Base-by-base conservation (phyloP, 257 asterid species). In the Paulownia fortunei region DNA sequence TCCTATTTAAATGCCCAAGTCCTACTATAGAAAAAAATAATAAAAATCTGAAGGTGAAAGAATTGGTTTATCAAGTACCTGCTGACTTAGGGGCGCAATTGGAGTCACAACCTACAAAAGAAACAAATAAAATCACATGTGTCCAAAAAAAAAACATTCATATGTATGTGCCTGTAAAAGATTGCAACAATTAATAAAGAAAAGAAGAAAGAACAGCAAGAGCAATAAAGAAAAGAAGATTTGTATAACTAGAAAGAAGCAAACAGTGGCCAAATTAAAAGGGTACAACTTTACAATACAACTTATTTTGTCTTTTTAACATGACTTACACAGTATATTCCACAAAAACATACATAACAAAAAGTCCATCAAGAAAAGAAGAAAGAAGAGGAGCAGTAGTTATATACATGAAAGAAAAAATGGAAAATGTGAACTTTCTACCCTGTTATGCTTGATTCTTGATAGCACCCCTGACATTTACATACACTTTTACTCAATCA, bases 41-140 rank as follows among this genome's bases (percentile, higher is more conserved):
- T 2, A 49, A 72, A 8, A 56, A 64, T 21, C 66, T 24, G 37
- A 80, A 41, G 27, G 63, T 79, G 21, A 55, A 61, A 42, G 51
- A 79, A 49, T 12, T 23, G 49, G 30, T 61, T 49, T 12, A 75
- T 65, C 62, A 72, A 71, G 65, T 95, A 95, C 99, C 99, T 95
- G 99, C 82, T 95, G 98, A 85, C 99, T 95, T 78, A 95, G 82
- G 76, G 99, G 99, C 18, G 99, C 99, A 67, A 95, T 87, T 59
- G 99, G 99, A 67, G 99, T 95, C 84, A 95, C 99, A 84, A 95
- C 99, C 99, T 95, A 87, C 87, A 89, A 80, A 81, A 80, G 51
- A 63, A 46, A 90, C 36, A 69, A 34, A 74, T 41, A 12, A 62
- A 56, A 52, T 52, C 39, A 62, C 2, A n/a, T 12, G 24, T 26